These are phyloP conservation scores for Trichoderma breve DNA, from an alignment of 2,329 filamentous ascomycete genomes.

Conservation along the genomic window DNA sequence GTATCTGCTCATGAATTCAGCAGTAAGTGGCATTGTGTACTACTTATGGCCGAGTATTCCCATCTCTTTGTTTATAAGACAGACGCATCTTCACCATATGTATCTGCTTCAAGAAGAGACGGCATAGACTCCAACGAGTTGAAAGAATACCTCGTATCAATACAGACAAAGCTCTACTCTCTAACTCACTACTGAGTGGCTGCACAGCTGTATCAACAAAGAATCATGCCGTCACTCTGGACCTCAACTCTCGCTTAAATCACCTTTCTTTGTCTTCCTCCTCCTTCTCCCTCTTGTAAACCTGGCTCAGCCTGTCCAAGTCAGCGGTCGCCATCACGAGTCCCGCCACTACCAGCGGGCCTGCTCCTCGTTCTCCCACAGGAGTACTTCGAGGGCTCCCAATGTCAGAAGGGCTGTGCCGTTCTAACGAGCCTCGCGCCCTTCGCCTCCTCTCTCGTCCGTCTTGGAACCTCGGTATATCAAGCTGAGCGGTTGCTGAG, in stretches of 20 bases:
- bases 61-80: no score
- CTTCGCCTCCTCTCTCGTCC: conserved; percentile 32
- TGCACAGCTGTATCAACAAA: background rate
- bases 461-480: conserved; percentile 23
- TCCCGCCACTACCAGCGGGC: conserved; percentile 30
- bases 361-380: conserved; percentile 24
- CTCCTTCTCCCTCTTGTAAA: background rate
- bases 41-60: no score
- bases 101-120: background rate
- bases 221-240: background rate
- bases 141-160: background rate
- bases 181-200: background rate
- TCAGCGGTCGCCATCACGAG: conserved; percentile 31
- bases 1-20: no score
- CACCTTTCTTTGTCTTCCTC: background rate
- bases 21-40: no score
- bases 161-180: background rate
- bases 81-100: background rate
- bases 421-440: conserved; percentile 31
- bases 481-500: conserved; percentile 16
- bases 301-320: conserved; percentile 34
- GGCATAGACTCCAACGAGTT: background rate
- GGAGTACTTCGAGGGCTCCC: conserved; percentile 25
- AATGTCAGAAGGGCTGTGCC: conserved; percentile 26
- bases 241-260: background rate